Evolutionary conservation across 2,329 filamentous ascomycete genomes (phyloP).

Genomic region (Neurospora sp.): DNA sequence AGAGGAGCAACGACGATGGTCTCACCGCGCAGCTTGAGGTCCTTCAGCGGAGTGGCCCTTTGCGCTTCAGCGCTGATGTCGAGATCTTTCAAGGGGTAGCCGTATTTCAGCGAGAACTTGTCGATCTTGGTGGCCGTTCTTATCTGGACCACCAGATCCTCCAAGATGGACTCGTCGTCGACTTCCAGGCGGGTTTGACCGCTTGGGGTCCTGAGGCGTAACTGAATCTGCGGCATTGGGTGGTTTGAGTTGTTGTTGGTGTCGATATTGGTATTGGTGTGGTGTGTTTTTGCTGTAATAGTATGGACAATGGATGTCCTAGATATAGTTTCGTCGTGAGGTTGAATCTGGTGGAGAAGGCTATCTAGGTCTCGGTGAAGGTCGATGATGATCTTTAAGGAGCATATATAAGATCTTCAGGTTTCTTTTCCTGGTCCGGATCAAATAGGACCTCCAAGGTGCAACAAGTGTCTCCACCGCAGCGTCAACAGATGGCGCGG

Average conservation of each 20-base stretch:
- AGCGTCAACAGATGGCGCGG: background rate
- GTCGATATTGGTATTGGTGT: background rate
- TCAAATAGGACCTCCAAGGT: background rate
- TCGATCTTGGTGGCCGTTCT: slow-evolving; percentile 52
- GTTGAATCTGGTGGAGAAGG: background rate
- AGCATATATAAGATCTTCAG: background rate
- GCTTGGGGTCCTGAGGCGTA: slow-evolving; percentile 64
- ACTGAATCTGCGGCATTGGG: slow-evolving; percentile 43
- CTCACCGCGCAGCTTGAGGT: slow-evolving; percentile 38
- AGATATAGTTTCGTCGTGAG: background rate
- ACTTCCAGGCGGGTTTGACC: slow-evolving; percentile 63
- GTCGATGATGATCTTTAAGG: too few species aligned
- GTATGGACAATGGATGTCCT: background rate
- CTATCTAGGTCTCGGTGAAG: too few species aligned
- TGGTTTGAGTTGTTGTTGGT: background rate
- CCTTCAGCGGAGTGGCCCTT: slow-evolving; percentile 34
- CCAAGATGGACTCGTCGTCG: slow-evolving; percentile 55
- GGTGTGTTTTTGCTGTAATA: background rate
- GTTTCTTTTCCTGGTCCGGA: background rate
- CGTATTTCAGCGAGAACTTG: slow-evolving; percentile 70
- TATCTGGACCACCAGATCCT: slow-evolving; percentile 50
- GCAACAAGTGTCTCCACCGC: too few species aligned
- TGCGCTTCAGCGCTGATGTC: slow-evolving; percentile 39
- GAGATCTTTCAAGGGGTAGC: slow-evolving; percentile 68
- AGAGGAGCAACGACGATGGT: slow-evolving; percentile 39